Evolutionary conservation across 805 yeast species (phyloP).

Genomic region (Lachancea sp.): DNA sequence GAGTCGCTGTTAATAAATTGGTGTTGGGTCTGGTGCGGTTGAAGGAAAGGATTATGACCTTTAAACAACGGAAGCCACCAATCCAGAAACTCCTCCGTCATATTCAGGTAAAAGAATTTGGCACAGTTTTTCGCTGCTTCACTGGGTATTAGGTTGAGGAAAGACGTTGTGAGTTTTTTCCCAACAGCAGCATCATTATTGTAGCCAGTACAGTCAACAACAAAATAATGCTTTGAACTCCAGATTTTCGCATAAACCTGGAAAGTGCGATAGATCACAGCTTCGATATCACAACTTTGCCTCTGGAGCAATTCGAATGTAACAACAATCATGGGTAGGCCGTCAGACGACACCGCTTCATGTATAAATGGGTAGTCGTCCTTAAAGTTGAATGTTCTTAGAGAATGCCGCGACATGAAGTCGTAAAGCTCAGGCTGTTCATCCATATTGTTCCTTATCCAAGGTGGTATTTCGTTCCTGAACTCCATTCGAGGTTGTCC

Average conservation of each 20-base stretch:
- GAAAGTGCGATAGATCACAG: constrained; percentile 51
- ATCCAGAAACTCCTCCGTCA: constrained; percentile 26
- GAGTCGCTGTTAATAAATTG: constrained; percentile 43
- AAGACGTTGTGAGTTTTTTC: constrained; percentile 15
- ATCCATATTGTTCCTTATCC: constrained; percentile 44
- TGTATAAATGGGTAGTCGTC: constrained; percentile 44
- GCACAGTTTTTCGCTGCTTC: constrained; percentile 47
- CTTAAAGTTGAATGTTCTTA: constrained; percentile 43
- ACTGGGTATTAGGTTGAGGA: constrained; percentile 43
- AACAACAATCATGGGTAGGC: constrained; percentile 59
- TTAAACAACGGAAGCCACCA: constrained; percentile 23
- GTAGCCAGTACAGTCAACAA: constrained; percentile 66
- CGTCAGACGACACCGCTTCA: constrained; percentile 65
- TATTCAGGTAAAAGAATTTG: constrained; percentile 44
- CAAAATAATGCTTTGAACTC: constrained; percentile 56
- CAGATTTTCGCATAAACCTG: constrained; percentile 66
- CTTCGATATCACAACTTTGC: constrained; percentile 39
- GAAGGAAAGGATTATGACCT: constrained; percentile 21
- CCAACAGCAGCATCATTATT: constrained; percentile 25
- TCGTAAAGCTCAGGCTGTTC: constrained; percentile 54
- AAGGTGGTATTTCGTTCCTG: constrained; percentile 51
- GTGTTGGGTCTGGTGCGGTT: constrained; percentile 27
- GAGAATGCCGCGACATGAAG: constrained; percentile 63
- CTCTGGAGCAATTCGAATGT: constrained; percentile 38
- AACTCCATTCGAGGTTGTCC: constrained; percentile 57